Evolutionary conservation across 192 early-diverging fungal species (phyloP), one percentile per base, ranked within the genome.

Genomic region (Backusella psychrophila): DNA sequence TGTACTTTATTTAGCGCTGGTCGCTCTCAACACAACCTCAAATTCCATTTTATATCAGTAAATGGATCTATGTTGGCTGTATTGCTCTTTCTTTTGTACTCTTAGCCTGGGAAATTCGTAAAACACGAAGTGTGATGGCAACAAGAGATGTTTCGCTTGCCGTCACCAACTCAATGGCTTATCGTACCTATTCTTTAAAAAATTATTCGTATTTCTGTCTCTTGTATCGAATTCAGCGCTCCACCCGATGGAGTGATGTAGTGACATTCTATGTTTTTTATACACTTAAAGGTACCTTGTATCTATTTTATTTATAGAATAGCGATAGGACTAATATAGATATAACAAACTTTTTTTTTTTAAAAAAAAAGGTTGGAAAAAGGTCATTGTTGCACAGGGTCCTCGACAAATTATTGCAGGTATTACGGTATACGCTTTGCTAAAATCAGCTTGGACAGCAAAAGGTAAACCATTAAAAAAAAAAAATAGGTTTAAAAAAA

Each of bases 251-350:
- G 8, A 85, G 85, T 23, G 95, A 96, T 66, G 77, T 86, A 2
- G 29, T 95, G 3, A 93, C 94, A 7, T 96, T 95, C 77, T 96
- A 88, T 83, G 91, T 94, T n/a, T 96, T 93, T 76, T 96, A 96
- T 80, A 85, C 87, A n/a, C 90, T 96, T 73, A 90, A 92, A 82
- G 91, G 93, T 89, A 85, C 67, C 77, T 73, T 31, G 34, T 66
- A 6, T 31, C 23, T 74, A 52, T 23, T 53, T 41, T 59, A 21
- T 72, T 39, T 44, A 42, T 23, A 52, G 23, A 19, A 59, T 14
- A 73, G 38, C 19, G 38, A 33, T 14, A 56, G 17, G 15, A 52
- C 19, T 21, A 69, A 38, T 78, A 52, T 69, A 34, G 9, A 44
- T n/a, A 7, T 31, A 46, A 46, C 17, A 44, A 19, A 31, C n/a